Conservation (phyloP, 2,329 filamentous ascomycete genomes). For the Cladosporium sp. region DNA sequence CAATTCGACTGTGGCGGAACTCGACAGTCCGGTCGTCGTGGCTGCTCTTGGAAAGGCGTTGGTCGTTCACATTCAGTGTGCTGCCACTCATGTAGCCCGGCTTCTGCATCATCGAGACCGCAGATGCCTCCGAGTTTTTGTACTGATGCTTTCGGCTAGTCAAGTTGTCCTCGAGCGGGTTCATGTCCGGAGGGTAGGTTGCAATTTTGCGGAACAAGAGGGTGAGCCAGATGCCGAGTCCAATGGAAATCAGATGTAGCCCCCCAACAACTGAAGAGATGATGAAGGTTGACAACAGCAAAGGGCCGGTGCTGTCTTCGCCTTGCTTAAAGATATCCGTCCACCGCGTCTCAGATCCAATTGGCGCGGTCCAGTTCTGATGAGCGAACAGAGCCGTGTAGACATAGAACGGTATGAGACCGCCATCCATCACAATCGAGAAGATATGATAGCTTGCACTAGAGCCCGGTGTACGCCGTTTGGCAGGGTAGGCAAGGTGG, state of each 20-base stretch:
- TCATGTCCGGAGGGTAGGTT: slow-evolving; percentile 84
- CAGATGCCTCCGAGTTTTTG: slow-evolving; percentile 54
- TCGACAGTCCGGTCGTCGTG: slow-evolving; percentile 53
- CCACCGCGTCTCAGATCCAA: slow-evolving; percentile 53
- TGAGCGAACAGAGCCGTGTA: slow-evolving; percentile 52
- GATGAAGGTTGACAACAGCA: slow-evolving; percentile 60
- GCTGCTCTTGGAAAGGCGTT: slow-evolving; percentile 33
- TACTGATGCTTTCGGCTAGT: slow-evolving; percentile 74
- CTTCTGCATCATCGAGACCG: slow-evolving; percentile 51
- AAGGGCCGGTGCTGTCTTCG: slow-evolving; percentile 51
- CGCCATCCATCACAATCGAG: slow-evolving; percentile 65
- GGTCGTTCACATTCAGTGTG: slow-evolving; percentile 33
- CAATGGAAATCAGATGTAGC: slow-evolving; percentile 64
- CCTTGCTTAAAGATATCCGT: slow-evolving; percentile 58
- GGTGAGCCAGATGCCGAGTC: slow-evolving; percentile 67
- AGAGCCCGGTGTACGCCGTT: slow-evolving; percentile 66
- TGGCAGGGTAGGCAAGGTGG: slow-evolving; percentile 66
- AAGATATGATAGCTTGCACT: slow-evolving; percentile 88
- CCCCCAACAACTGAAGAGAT: slow-evolving; percentile 57
- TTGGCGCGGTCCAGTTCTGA: slow-evolving; percentile 44
- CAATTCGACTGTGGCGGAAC: slow-evolving; percentile 70
- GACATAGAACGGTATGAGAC: slow-evolving; percentile 57
- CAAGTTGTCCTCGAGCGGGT: slow-evolving; percentile 79
- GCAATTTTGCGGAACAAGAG: slow-evolving; percentile 77
- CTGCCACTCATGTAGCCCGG: slow-evolving; percentile 45